Base-by-base conservation (phyloP, 371 early-diverging fungal species). In the Haplosporangium sp. region DNA sequence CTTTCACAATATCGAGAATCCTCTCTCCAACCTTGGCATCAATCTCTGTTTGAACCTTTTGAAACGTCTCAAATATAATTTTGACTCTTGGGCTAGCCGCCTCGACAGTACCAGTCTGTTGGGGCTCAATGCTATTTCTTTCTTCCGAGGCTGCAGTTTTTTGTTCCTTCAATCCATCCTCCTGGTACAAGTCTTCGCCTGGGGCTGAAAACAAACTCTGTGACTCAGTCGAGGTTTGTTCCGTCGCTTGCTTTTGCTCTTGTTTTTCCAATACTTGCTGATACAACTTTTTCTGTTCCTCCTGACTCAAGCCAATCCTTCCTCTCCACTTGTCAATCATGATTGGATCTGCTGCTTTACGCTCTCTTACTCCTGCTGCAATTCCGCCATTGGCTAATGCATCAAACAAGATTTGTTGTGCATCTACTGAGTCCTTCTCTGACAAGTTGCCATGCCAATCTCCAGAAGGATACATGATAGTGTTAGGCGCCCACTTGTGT, bases 1-100 rank as follows among this genome's bases (percentile, higher is more conserved):
- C 81, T 59, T 81, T 81, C 48, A 81, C 81, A 65, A 81, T 81
- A 40, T 81, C 81, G n/a, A 74, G 59, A 19, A 81, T 81, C 13
- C 81, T 53, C 40, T 81, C 81, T 17, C 81, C 81, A 9, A 74
- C 66, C 66, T 81, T 81, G 60, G 81, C 81, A 17, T 81, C 72
- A n/a, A 81, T 81, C 69, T 74, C 74, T 55, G 81, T 81, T 55
- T 69, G 53, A 11, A 81, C 81, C 47, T 81, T 81, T 69, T 81
- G 81, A 52, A 50, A 81, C 35, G 74, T 74, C 66, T 81, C 81
- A 59, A 81, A 81, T 35, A 81, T 60, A 50, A 81, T 44, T 69
- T 74, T 81, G 59, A 81, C 72, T 56, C 48, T 63, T 27, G 53
- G 53, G 17, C 50, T 40, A 0, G 40, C 71, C 5, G 56, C 19